Evolutionary conservation across 2,329 filamentous ascomycete species (phyloP).

Genomic region (Aspergillus vadensis): DNA sequence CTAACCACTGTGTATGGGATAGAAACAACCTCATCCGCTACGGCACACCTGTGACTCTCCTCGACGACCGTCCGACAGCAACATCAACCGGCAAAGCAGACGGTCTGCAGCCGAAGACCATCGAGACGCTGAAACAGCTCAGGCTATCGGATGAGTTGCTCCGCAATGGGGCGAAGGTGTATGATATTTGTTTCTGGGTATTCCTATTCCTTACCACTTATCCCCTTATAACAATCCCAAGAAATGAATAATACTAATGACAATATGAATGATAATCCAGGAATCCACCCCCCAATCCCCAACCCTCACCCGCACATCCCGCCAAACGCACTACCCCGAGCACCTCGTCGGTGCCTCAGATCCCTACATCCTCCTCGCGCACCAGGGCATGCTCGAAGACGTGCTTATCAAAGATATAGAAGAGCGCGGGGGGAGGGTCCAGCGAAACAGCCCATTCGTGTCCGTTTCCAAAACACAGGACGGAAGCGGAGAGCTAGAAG

Average conservation of each 20-base stretch:
- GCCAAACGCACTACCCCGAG: conserved; percentile 68
- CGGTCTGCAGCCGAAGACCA: conserved; percentile 75
- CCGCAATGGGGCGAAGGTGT: conserved; percentile 68
- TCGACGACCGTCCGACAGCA: conserved; percentile 69
- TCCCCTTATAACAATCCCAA: no score
- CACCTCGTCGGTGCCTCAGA: conserved; percentile 53
- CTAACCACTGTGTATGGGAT: background rate
- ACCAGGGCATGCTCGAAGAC: conserved; percentile 76
- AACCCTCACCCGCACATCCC: conserved; percentile 61
- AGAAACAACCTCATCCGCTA: conserved; percentile 62
- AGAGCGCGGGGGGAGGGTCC: conserved; percentile 64
- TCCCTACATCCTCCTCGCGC: conserved; percentile 58
- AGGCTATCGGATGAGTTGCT: conserved; percentile 69
- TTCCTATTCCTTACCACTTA: conserved; percentile 12
- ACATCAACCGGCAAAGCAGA: conserved; percentile 71
- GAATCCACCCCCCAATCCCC: conserved; percentile 17
- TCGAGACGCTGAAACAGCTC: conserved; percentile 75
- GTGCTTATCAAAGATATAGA: conserved; percentile 69
- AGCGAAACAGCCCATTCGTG: conserved; percentile 63
- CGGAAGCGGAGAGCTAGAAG: conserved; percentile 42
- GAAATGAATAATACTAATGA: no score
- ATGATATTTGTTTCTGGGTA: conserved; percentile 75
- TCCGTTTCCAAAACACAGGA: conserved; percentile 48
- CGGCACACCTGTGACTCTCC: conserved; percentile 65
- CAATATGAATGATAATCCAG: background rate